Evolutionary conservation across 768 basidiomycete species (phyloP), one percentile per base, ranked within the genome.

Genomic region (Leccinum subgranulosum): DNA sequence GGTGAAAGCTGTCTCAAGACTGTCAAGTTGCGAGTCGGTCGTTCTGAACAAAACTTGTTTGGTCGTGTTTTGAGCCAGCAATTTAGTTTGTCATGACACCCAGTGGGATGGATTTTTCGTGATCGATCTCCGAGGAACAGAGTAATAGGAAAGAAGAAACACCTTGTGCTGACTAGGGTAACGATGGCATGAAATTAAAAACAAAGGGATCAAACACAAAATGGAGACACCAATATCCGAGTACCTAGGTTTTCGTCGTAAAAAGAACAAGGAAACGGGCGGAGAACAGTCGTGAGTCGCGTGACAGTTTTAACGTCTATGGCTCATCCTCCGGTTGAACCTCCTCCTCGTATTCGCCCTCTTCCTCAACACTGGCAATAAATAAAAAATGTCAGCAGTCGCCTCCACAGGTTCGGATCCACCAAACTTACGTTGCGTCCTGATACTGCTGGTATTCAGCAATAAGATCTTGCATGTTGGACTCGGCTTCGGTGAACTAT

Each of bases 381-480:
- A 8, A 60, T 19, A 3, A 12, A 14, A 19, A 15, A 45, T 21
- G 51, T 46, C n/a, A 66, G 68, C 4, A 68, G 60, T n/a, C 27
- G 5, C 46, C 19, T 55, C 34, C 11, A 6, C 19, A 17, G 12
- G 39, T 1, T 3, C 4, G 6, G 5, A 4, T 31, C 60, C 4
- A 43, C 11, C 6, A n/a, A 14, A 85, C 90, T 60, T 75, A 93
- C 90, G 91, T 93, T 45, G 92, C 92, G 69, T 94, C 92, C 78
- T 94, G 92, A 78, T 94, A 94, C 76, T 94, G 92, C 73, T 96
- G 93, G 78, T 97, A 98, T 77, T 98, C 96, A 52, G 94, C 93
- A 60, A 98, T 92, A 62, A 98, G 81, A 79, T 98, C 96, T 73
- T 97, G 94, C 94, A 98, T 94, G 84, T 98, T 98, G 62, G 92